A percentile compares a stretch with the other conserved stretches of the same genome.
Evolutionary conservation across 2,329 filamentous ascomycete species (phyloP).

Genomic region (Xylaria sp.): DNA sequence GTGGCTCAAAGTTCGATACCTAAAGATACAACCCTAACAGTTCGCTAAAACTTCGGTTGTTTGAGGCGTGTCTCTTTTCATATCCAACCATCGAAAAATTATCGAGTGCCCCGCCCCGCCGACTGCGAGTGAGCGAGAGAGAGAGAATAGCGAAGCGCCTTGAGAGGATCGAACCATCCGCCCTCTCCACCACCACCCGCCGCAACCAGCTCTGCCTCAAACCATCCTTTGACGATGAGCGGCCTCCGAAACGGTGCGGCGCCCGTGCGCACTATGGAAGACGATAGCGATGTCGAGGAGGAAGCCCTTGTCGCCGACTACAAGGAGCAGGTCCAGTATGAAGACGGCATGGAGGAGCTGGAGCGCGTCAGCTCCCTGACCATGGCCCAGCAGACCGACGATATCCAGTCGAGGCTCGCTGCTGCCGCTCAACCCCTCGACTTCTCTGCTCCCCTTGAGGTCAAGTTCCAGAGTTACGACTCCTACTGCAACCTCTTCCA

Average conservation of each 20-base stretch:
- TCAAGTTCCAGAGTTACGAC: slow-evolving; percentile 99
- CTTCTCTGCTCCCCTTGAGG: slow-evolving; percentile 93
- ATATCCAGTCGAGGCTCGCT: slow-evolving; percentile 90
- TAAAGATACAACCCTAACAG: slow-evolving; percentile 46
- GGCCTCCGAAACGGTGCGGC: slow-evolving; percentile 70
- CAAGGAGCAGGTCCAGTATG: slow-evolving; percentile 94
- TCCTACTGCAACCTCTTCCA: slow-evolving; percentile 99
- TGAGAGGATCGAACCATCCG: slow-evolving; percentile 32
- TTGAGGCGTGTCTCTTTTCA: slow-evolving; percentile 29
- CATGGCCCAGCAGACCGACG: slow-evolving; percentile 80
- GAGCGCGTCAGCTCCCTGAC: slow-evolving; percentile 77
- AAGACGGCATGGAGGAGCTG: slow-evolving; percentile 84
- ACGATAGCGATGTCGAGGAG: slow-evolving; percentile 95
- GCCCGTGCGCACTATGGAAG: slow-evolving; percentile 70
- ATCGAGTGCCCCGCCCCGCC: slow-evolving; percentile 43
- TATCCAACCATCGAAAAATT: slow-evolving; percentile 42
- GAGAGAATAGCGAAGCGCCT: slow-evolving; percentile 31
- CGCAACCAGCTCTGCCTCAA: slow-evolving; percentile 29
- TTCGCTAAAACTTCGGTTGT: slow-evolving; percentile 49
- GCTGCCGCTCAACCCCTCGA: slow-evolving; percentile 95
- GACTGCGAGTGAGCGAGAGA: slow-evolving; percentile 25
- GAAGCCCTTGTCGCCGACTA: slow-evolving; percentile 96
- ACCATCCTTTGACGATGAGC: slow-evolving; percentile 61
- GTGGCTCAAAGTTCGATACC: slow-evolving; percentile 14
- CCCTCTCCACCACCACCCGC: slow-evolving; percentile 39